Evolutionary conservation across 2,329 filamentous ascomycete species (phyloP), one percentile per base, ranked within the genome.

Genomic region (Botrytis byssoidea): DNA sequence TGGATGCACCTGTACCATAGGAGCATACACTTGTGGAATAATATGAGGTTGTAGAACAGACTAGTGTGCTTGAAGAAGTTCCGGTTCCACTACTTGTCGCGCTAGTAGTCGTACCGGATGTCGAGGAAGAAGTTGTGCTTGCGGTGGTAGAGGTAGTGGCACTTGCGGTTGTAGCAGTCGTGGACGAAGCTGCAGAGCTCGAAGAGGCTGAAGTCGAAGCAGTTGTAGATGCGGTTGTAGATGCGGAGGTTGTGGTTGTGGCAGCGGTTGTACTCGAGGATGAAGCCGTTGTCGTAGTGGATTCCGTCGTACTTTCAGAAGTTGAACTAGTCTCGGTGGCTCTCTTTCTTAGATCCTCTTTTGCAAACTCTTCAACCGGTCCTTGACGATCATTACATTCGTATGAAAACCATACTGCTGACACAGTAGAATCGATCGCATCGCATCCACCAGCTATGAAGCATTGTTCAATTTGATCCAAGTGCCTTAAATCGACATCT

Each of bases 381-480:
- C 32, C 59, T 29, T 70, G 70, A n/a, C 42, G 48, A 71, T 68
- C 65, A 69, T 72, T 66, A 60, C 77, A 79, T 46, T 76, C 74
- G 7, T 74, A 64, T 25, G 69, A 65, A 66, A 79, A 77, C 76
- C 74, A 77, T 29, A 74, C 69, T 16, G 76, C 77, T 51, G 74
- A 76, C 1, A 75, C 71, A 22, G 48, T 64, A 35, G 79, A 76
- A 71, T 79, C 77, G 35, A 65, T 59, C 18, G 63, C 65, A 16
- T 73, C 61, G 70, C 79, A 80, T 59, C 79, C 79, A 20, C 70
- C 74, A 46, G 71, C 71, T 61, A 73, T 64, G 59, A 77, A 79
- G 60, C 79, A 80, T 70, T 75, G 70, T 59, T 77, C 74, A 25
- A 80, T 75, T 37, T 77, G 74, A 42, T 76, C 72, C 57, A 77